Conservation (phyloP, 257 asterid species). For the Plantago elongata region DNA sequence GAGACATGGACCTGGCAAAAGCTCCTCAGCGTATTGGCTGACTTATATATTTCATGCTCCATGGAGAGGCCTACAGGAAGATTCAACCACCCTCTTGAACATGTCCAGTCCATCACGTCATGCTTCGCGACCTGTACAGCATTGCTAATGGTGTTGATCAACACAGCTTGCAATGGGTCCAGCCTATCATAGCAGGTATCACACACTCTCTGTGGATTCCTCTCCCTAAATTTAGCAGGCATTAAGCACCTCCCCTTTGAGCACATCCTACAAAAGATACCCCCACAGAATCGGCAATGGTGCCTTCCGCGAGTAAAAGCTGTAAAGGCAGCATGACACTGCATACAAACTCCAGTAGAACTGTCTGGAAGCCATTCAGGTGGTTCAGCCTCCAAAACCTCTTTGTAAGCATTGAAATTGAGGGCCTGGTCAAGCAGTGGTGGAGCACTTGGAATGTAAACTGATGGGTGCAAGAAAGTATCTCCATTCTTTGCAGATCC, state of each 20-base stretch:
- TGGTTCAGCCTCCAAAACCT: constrained; percentile 92
- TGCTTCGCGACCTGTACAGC: constrained; percentile 90
- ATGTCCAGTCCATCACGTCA: constrained; percentile 99
- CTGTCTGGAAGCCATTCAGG: constrained; percentile 99
- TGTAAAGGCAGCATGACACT: constrained; percentile 79
- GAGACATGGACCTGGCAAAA: constrained; percentile 58
- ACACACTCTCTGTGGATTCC: constrained; percentile 95
- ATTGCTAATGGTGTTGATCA: constrained; percentile 84
- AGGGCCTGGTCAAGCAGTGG: constrained; percentile 72
- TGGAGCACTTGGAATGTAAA: constrained; percentile 95
- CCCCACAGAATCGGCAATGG: constrained; percentile 98
- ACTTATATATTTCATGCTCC: constrained; percentile 95
- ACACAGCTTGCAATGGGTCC: constrained; percentile 84
- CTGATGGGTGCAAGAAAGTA: constrained; percentile 77
- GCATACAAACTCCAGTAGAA: constrained; percentile 76
- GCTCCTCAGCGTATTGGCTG: constrained; percentile 66
- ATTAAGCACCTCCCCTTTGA: constrained; percentile 88
- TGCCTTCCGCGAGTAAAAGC: constrained; percentile 96
- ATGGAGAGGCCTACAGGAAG: constrained; percentile 94
- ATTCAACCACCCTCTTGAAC: constrained; percentile 91
- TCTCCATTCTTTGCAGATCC: constrained; percentile 86
- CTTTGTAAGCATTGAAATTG: constrained; percentile 63
- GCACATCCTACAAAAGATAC: constrained; percentile 85
- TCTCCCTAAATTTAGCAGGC: constrained; percentile 86
- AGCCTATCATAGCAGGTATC: constrained; percentile 97